A percentile compares a stretch with the other conserved stretches of the same genome.
Conservation (phyloP, 495 filamentous ascomycete genomes). For the Amniculicola lignicola region DNA sequence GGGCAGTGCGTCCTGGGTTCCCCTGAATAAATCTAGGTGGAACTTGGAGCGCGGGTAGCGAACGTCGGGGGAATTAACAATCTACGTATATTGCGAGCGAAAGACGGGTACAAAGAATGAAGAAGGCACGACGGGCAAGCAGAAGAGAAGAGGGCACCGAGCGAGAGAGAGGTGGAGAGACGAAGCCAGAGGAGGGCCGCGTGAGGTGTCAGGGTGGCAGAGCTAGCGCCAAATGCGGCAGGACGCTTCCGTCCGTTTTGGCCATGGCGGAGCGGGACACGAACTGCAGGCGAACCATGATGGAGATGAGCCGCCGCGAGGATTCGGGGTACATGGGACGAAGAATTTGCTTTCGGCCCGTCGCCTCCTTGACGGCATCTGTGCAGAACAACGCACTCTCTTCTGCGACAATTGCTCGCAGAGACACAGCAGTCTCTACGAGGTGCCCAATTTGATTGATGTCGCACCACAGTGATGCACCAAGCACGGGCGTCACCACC, state of each 20-base stretch:
- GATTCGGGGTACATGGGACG: too few relatives aligned
- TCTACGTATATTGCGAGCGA: conserved; percentile 12
- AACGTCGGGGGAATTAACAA: conserved; percentile 24
- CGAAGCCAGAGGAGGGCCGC: background rate
- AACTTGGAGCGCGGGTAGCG: conserved; percentile 16
- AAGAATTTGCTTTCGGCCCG: too few relatives aligned
- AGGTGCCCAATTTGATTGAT: too few relatives aligned
- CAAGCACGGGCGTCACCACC: too few relatives aligned
- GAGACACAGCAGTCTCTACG: too few relatives aligned
- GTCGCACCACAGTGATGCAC: too few relatives aligned
- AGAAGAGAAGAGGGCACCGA: conserved; percentile 2
- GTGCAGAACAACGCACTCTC: too few relatives aligned
- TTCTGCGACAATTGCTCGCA: too few relatives aligned
- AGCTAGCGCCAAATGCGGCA: background rate
- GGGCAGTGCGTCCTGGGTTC: conserved; percentile 9
- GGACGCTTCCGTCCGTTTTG: background rate
- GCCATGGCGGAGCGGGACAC: background rate
- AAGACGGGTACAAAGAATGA: conserved; percentile 10
- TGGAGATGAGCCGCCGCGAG: background rate
- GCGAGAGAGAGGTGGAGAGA: conserved; percentile 2
- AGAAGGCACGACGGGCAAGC: conserved; percentile 1
- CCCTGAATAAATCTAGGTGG: conserved; percentile 24
- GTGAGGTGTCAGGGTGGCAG: conserved; percentile 1
- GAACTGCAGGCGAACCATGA: background rate
- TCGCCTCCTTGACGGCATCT: too few relatives aligned